Evolutionary conservation across 352 stramenopile species (phyloP), one percentile per base, ranked within the genome.

Genomic region (Hyaloperonospora arabidopsidis): DNA sequence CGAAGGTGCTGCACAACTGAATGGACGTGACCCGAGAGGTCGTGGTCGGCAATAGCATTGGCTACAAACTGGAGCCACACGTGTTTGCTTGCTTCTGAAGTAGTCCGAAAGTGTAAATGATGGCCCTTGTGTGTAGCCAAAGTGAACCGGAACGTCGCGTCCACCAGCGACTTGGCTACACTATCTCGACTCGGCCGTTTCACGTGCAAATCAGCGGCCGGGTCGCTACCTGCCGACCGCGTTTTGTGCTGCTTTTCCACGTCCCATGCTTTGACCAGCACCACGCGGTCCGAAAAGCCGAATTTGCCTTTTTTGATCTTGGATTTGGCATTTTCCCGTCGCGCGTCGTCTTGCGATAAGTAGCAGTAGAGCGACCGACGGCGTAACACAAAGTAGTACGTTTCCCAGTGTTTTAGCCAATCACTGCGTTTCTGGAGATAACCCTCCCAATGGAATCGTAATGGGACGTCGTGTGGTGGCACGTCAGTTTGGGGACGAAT

Each of bases 301-400:
- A 93, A 91, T 51, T 89, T 89, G 49, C 83, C 83, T 47, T 93
- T 90, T 59, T 93, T 93, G 64, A 93, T 93, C 65, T 87, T 88
- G 44, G 83, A 93, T 54, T 93, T 93, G 50, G 76, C 79, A 2
- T 83, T 84, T 56, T 88, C 76, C 10, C 73, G 69, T 12, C 70
- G 73, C 23, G 76, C 81, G 63, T 93, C 80, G 38, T 93, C 80
- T 55, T 93, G 75, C 22, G 74, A 86, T 15, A 93, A 51, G 51
- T 93, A 93, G 63, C 83, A 93, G 52, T 89, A 93, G 29, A 93
- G 67, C 23, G 68, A 67, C 2, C 77, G 67, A 0, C 81, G 79
- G 2, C 74, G 72, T 14, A 93, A 59, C 7, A 92, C 81, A 41
- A 93, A 89, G 62, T 89, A 93, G 72, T 90, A 93, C 36, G 79